phyloP scores from a whole-genome alignment of 108 stramenopile species.

The Nitzschia sp. region DNA sequence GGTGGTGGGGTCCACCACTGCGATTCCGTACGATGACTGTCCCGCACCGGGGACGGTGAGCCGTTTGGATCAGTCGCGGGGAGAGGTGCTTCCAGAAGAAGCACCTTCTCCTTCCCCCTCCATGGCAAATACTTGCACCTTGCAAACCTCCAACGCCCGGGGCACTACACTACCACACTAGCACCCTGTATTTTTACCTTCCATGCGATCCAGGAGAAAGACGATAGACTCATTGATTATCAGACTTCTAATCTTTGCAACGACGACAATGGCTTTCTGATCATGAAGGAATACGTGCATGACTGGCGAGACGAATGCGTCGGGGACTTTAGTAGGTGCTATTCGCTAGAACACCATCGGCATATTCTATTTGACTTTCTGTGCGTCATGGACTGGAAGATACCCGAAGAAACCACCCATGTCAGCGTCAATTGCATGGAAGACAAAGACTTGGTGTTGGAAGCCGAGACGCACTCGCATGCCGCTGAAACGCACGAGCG shows the following conservation, averaged over 20 bases:
- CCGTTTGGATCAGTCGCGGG: background rate
- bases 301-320: slow-evolving; percentile 36
- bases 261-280: slow-evolving; percentile 18
- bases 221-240: slow-evolving; percentile 10
- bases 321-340: slow-evolving; percentile 34
- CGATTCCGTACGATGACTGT: background rate
- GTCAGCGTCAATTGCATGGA: slow-evolving; percentile 29
- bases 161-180: slow-evolving; percentile 22
- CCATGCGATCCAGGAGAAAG: slow-evolving; percentile 10
- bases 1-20: background rate
- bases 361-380: slow-evolving; percentile 11
- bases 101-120: slow-evolving; percentile 28
- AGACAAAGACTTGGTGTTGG: slow-evolving; percentile 20
- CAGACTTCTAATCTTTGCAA: slow-evolving; percentile 29
- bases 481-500: background rate
- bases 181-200: slow-evolving; percentile 27
- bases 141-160: slow-evolving; percentile 24
- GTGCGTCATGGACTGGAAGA: slow-evolving; percentile 11
- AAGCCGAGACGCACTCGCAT: background rate
- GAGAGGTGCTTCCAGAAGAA: background rate
- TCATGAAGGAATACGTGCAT: slow-evolving; percentile 23
- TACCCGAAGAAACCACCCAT: slow-evolving; percentile 32
- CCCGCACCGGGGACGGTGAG: background rate
- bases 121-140: background rate
- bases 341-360: slow-evolving; percentile 12